These are phyloP conservation scores for Geranium incanum DNA, from an alignment of 441 rosid species.

Conservation along the genomic window DNA sequence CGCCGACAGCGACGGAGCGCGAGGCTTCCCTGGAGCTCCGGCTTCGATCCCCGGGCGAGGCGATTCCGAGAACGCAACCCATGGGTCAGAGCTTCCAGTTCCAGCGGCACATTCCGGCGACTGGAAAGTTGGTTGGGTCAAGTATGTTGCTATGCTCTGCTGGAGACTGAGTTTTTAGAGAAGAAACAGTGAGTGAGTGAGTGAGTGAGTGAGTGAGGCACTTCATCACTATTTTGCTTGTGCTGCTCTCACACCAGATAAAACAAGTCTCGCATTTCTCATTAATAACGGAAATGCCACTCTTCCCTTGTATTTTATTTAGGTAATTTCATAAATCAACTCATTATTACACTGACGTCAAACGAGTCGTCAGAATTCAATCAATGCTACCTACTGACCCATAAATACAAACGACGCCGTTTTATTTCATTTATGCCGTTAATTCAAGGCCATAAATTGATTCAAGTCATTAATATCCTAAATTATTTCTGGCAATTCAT, in stretches of 20 bases:
- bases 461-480: background rate
- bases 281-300: background rate
- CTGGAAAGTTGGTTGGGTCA: background rate
- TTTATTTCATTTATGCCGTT: too few species aligned
- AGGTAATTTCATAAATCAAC: background rate
- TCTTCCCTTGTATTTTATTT: background rate
- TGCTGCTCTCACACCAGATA: background rate
- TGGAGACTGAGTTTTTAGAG: background rate
- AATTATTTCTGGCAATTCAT: background rate
- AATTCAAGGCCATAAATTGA: too few species aligned
- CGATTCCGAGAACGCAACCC: slow-evolving; percentile 65
- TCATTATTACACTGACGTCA: background rate
- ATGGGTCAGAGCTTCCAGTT: slow-evolving; percentile 16
- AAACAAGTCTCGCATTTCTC: background rate
- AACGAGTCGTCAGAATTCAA: background rate
- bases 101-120: slow-evolving; percentile 16
- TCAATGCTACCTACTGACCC: too few species aligned
- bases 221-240: too few species aligned
- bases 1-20: slow-evolving; percentile 25
- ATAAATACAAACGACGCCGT: too few species aligned
- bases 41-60: background rate
- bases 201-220: too few species aligned
- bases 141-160: background rate
- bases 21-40: slow-evolving; percentile 9
- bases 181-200: background rate